Percentiles rank a stretch among this genome's conserved stretches.
Conservation (phyloP, 2,329 filamentous ascomycete species). For the Cladosporium cucumerinum region DNA sequence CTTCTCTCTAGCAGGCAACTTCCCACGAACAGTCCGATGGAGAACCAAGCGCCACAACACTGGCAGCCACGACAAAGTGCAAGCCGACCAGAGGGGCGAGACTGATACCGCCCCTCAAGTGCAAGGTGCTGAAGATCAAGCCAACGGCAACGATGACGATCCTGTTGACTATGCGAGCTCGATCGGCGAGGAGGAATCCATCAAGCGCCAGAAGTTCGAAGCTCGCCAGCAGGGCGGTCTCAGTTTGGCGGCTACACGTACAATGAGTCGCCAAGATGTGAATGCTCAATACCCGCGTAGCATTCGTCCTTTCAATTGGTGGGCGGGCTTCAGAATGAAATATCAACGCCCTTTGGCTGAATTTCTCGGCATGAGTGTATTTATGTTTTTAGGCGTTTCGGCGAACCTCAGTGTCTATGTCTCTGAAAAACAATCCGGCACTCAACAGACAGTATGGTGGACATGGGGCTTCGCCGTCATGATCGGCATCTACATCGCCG, state of each 20-base stretch:
- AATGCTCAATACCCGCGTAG: neutral
- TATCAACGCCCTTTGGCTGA: conserved; percentile 62
- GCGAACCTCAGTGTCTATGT: conserved; percentile 39
- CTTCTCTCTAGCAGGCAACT: conserved; percentile 27
- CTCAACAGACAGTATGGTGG: conserved; percentile 28
- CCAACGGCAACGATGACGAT: neutral
- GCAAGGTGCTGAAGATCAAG: neutral
- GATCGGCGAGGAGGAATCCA: conserved; percentile 1
- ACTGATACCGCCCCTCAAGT: conserved; percentile 27
- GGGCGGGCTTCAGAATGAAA: conserved; percentile 52
- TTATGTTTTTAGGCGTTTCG: conserved; percentile 25
- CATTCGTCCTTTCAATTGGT: conserved; percentile 38
- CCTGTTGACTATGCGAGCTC: conserved; percentile 9
- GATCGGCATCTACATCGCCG: conserved; percentile 42
- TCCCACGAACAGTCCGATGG: conserved; percentile 28
- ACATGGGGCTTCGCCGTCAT: conserved; percentile 56
- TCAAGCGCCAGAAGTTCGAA: conserved; percentile 8
- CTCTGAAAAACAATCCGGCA: conserved; percentile 32
- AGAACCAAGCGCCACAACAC: conserved; percentile 16
- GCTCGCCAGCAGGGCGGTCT: conserved; percentile 3
- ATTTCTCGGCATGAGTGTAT: conserved; percentile 47
- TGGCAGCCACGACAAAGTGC: conserved; percentile 14
- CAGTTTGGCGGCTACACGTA: neutral
- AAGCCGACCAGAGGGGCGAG: conserved; percentile 23
- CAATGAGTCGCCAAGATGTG: neutral